Conservation (phyloP, 2,329 filamentous ascomycete species). For the Ceratocystis variospora region DNA sequence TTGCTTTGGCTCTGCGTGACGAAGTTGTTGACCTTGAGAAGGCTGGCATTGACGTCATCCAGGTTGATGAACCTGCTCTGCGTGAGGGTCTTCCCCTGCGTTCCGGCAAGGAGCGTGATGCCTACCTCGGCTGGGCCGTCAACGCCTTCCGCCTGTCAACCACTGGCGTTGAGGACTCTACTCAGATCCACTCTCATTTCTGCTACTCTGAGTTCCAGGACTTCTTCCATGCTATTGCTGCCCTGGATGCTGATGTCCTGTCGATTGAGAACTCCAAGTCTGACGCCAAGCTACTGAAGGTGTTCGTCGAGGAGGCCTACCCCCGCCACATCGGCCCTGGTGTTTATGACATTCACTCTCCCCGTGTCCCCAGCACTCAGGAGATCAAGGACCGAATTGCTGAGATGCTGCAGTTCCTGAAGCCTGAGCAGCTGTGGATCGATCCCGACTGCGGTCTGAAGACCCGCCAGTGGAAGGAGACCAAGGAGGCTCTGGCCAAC, state of each 20-base stretch:
- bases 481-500: conserved; percentile 88
- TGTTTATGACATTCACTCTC: conserved; percentile 99
- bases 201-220: conserved; percentile 99
- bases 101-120: conserved; percentile 82
- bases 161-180: conserved; percentile 83
- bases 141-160: conserved; percentile 95
- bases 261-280: conserved; percentile 99
- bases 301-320: conserved; percentile 95
- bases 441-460: conserved; percentile 99
- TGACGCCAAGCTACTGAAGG: conserved; percentile 95
- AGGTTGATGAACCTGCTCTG: conserved; percentile 97
- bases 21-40: conserved; percentile 97
- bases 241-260: conserved; percentile 93
- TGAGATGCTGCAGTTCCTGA: conserved; percentile 96
- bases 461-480: conserved; percentile 97
- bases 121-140: conserved; percentile 95
- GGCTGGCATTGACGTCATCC: conserved; percentile 93
- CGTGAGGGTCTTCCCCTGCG: conserved; percentile 98
- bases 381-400: conserved; percentile 96
- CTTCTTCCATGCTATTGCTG: conserved; percentile 99
- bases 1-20: conserved; percentile 93
- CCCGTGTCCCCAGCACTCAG: conserved; percentile 89
- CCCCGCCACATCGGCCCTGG: conserved; percentile 96
- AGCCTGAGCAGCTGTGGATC: conserved; percentile 98
- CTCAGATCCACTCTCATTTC: conserved; percentile 99